phyloP scores from a whole-genome alignment of 768 basidiomycete genomes.

The Coprinopsis sp. region DNA sequence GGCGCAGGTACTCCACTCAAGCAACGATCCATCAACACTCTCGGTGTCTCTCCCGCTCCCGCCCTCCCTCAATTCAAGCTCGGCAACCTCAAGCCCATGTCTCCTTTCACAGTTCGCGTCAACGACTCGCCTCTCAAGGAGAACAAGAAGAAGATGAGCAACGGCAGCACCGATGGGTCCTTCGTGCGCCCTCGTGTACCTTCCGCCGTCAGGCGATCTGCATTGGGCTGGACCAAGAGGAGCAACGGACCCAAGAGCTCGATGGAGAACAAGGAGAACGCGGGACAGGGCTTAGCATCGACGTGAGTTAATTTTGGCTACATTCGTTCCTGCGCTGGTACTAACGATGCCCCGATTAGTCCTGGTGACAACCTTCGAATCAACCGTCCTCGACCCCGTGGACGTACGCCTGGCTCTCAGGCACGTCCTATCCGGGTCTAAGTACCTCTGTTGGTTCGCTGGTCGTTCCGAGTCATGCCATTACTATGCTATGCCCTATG shows the following conservation, averaged over 20 bases:
- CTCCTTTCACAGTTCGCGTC: slow-evolving; percentile 26
- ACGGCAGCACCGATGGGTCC: slow-evolving; percentile 27
- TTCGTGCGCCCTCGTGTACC: slow-evolving; percentile 48
- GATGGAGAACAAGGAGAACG: slow-evolving; percentile 54
- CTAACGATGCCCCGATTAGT: slow-evolving; percentile 21
- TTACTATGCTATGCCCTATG: slow-evolving; percentile 2
- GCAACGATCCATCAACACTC: slow-evolving; percentile 34
- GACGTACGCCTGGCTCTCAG: slow-evolving; percentile 41
- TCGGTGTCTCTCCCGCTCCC: slow-evolving; percentile 32
- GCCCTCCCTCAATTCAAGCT: slow-evolving; percentile 32
- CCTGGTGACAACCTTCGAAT: slow-evolving; percentile 45
- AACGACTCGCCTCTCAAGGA: slow-evolving; percentile 19
- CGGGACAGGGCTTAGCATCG: slow-evolving; percentile 37
- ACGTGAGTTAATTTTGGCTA: slow-evolving; percentile 44
- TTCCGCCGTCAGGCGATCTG: slow-evolving; percentile 51
- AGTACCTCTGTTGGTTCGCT: slow-evolving; percentile 1
- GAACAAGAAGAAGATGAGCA: slow-evolving; percentile 35
- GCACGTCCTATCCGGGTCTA: slow-evolving; percentile 34
- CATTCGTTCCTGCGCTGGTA: neutral
- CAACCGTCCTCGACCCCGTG: slow-evolving; percentile 47
- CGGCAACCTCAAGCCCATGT: slow-evolving; percentile 38
- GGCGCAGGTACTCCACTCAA: slow-evolving; percentile 32
- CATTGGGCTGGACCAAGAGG: slow-evolving; percentile 63
- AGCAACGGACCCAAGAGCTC: slow-evolving; percentile 40
- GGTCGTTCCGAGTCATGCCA: neutral